A percentile compares a stretch with the other conserved stretches of the same genome.
Conservation (phyloP, 2,329 filamentous ascomycete genomes). For the Fusarium clavum region DNA sequence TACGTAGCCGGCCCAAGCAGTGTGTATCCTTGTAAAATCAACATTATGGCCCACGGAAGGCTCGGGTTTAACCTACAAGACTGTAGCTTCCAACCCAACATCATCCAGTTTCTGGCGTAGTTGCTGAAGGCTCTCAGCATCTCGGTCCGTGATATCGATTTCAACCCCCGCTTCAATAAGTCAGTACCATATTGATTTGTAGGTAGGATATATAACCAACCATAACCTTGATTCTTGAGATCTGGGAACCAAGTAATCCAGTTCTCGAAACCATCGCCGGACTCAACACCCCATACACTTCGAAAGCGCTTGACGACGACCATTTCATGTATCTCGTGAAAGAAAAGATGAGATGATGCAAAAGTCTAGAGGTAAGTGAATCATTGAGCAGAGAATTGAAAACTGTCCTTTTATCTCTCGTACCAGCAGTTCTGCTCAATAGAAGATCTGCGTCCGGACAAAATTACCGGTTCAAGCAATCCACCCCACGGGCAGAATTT, state of each 20-base stretch:
- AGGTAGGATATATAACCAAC: not conserved
- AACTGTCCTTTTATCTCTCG: not conserved
- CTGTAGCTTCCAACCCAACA: not conserved
- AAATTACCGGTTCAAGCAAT: not conserved
- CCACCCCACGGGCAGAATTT: not conserved
- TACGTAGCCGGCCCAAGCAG: not conserved
- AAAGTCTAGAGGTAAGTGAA: not conserved
- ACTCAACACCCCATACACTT: not conserved
- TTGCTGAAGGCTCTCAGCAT: not conserved
- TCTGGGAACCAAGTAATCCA: not conserved
- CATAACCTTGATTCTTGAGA: not conserved
- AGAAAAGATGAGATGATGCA: not conserved
- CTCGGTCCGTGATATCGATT: not conserved
- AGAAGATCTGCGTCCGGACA: not conserved
- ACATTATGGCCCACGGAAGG: rapidly evolving
- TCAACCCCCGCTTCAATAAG: not conserved
- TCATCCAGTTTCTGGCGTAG: not conserved
- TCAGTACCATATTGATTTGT: rapidly evolving
- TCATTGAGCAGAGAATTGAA: not conserved
- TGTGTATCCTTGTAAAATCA: not conserved
- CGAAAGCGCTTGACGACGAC: not conserved
- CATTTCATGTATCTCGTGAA: not conserved
- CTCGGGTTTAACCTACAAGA: not conserved
- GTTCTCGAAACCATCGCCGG: not conserved
- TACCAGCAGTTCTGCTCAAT: not conserved